Base-by-base conservation (phyloP, 2,329 filamentous ascomycete species). In the Diaporthe sp. region DNA sequence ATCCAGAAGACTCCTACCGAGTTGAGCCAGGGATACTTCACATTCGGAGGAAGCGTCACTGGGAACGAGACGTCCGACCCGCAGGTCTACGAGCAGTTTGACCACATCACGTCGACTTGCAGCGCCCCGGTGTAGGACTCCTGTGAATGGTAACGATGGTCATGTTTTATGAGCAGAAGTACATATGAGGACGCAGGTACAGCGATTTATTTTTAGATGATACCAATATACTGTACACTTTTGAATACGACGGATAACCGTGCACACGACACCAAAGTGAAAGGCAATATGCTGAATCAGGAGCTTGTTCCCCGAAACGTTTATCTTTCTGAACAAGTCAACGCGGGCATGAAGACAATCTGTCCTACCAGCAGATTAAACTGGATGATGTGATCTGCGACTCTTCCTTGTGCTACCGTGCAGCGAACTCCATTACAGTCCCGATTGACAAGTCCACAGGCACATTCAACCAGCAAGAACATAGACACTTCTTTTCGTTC, bases 31-130 rank as follows among this genome's bases (percentile, higher is more conserved):
- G 86, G 85, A 0, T 89, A 89, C 72, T 75, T 88, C 4, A 77
- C 80, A 0, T 89, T 84, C 73, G 87, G 86, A 0, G 87, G 87
- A 0, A 84, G 80, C 42, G 87, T 86, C 0, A 87, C 87, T 61
- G 87, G 87, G 2, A 88, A 85, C 65, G 78, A 13, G 4, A 70
- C 49, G 8, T 12, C 4, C 10, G n/a, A 31, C 34, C 72, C 72
- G 13, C 72, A 74, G 13, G 72, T 74, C 4, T 68, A 74, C 51
- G 51, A 74, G 22, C 60, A 74, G 25, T 74, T 74, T 37, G 39
- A 74, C 42, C 72, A 74, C 37, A 10, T 13, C 72, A 19, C 15
- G 15, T 70, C 34, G 1, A 55, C 46, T 4, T 70, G 65, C 12
- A 34, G 28, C n/a, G 28, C 55, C 19, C 65, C 49, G 10, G n/a